Base-by-base conservation (phyloP, 2,329 filamentous ascomycete genomes). In the Ophiognomonia clavigignenti-juglandacearum region DNA sequence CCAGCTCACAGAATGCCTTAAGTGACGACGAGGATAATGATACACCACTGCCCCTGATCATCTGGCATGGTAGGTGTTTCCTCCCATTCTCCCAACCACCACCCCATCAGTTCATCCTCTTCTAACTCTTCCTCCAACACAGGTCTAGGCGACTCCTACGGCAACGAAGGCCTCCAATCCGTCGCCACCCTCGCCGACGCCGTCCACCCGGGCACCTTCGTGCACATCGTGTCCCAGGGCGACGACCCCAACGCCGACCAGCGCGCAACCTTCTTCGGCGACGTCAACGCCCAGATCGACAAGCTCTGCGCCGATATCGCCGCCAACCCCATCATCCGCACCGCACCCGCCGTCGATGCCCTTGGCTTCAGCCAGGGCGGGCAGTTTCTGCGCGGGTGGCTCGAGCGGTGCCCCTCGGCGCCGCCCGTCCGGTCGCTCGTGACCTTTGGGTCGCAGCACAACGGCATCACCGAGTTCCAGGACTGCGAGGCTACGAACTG, bases 321-420 rank as follows among this genome's bases (percentile, higher is more conserved):
- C 49, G 62, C 75, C 0, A 80, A 96, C 62, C 85, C 85, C 1
- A 87, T 95, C 64, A 79, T 96, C 14, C 85, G 85, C 47, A 87
- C 85, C 6, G 87, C 88, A 0, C 86, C 87, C 0, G 88, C 85
- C 53, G 76, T 96, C 61, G 93, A 97, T 67, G 92, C 91, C 27
- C 71, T 98, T 29, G 93, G 93, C 23, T 96, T 98, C 73, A 93
- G 87, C 13, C 93, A 98, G 67, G 93, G 93, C 53, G 93, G 93
- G 1, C 88, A 96, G 64, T 96, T 98, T 71, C 78, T 98, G n/a
- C 83, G 93, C 50, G 93, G 78, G 20, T 91, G 95, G 64, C 74
- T 96, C 54, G 83, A 98, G 74, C 80, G 88, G 36, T 98, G 93
- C 74, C 93, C 90, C 64, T 60, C 59, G 27, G 60, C 59, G 27